Evolutionary conservation across 352 stramenopile genomes (phyloP).

Genomic region (Thraustochytrium striatum): DNA sequence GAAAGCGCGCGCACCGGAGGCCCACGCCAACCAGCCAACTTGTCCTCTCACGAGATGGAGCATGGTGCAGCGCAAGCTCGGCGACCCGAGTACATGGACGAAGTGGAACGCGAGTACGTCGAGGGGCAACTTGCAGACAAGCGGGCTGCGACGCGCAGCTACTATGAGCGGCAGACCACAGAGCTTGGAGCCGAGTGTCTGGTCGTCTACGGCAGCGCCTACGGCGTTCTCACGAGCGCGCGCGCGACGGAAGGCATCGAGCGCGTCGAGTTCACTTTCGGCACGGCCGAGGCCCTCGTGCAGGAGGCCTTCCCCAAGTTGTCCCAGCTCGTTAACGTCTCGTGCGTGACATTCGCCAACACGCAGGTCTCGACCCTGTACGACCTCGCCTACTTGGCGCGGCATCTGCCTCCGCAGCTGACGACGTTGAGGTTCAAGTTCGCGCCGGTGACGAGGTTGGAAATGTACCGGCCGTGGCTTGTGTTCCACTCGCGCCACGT

Average conservation of each 20-base stretch:
- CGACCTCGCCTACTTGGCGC: no score
- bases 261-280: background rate
- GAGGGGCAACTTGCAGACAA: background rate
- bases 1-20: no score
- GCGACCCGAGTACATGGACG: background rate
- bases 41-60: no score
- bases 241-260: background rate
- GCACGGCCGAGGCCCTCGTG: background rate
- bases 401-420: background rate
- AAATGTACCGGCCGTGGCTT: slow-evolving; percentile 42
- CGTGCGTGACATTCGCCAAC: no score
- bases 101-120: background rate
- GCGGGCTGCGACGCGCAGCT: no score
- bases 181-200: no score
- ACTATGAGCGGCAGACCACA: no score
- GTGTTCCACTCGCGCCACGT: background rate
- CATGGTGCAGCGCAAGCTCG: background rate
- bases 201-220: background rate
- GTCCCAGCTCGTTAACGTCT: no score
- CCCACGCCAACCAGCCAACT: no score
- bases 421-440: background rate
- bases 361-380: no score
- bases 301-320: background rate
- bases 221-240: background rate
- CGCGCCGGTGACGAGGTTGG: background rate